phyloP scores from a whole-genome alignment of 228 moss, liverwort and hornwort genomes.

The Sphagnum magellanicum region DNA sequence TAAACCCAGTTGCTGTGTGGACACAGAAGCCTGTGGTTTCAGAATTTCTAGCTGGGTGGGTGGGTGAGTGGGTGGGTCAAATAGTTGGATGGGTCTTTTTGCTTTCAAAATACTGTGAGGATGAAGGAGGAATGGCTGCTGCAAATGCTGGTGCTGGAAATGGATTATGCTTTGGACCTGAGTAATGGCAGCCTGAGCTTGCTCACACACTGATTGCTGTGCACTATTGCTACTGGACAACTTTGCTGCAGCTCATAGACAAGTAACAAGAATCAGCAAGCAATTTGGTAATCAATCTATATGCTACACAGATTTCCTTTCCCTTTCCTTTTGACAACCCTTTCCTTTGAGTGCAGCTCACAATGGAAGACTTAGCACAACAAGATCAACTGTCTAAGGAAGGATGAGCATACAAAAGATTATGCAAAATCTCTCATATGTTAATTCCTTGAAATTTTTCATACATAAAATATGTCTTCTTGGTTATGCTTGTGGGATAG shows the following conservation, averaged over 20 bases:
- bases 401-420: no score
- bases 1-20: slow-evolving; percentile 10
- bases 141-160: slow-evolving; percentile 34
- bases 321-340: no score
- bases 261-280: neutral
- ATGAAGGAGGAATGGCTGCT: neutral
- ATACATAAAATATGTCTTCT: no score
- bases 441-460: no score
- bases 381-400: no score
- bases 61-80: no score
- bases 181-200: slow-evolving; percentile 6
- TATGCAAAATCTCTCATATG: no score
- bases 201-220: slow-evolving; percentile 26
- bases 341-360: no score
- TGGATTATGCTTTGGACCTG: slow-evolving; percentile 22
- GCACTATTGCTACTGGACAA: neutral
- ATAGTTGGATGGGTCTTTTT: slow-evolving; percentile 27
- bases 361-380: no score
- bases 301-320: no score
- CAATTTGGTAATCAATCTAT: neutral
- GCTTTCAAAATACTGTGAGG: slow-evolving; percentile 33
- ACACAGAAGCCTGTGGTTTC: slow-evolving; percentile 10
- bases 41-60: slow-evolving; percentile 18
- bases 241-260: slow-evolving; percentile 33
- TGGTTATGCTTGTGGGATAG: no score